These are phyloP conservation scores for Lentinula lateritia DNA, from an alignment of 768 basidiomycete species.

Conservation along the genomic window DNA sequence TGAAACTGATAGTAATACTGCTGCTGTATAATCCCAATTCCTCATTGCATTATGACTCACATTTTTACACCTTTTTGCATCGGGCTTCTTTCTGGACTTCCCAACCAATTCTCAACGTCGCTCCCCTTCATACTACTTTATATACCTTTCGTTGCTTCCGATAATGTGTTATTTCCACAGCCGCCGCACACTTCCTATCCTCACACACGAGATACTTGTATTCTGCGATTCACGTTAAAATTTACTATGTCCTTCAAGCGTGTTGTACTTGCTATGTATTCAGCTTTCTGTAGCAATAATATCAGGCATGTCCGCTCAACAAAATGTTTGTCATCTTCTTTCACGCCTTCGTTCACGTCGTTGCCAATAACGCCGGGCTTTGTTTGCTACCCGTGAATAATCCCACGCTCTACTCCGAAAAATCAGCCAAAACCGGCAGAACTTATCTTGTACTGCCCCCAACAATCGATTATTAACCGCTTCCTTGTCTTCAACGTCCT, in stretches of 20 bases:
- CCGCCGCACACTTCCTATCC: background rate
- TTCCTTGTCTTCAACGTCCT: slow-evolving; percentile 12
- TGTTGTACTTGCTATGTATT: background rate
- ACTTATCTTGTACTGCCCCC: slow-evolving; percentile 41
- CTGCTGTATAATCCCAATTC: background rate
- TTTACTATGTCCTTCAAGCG: background rate
- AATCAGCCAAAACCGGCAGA: slow-evolving; percentile 34
- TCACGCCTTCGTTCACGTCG: too few species aligned
- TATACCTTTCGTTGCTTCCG: background rate
- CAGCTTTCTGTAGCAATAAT: background rate
- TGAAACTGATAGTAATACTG: background rate
- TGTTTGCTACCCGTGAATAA: slow-evolving; percentile 8
- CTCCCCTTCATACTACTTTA: background rate
- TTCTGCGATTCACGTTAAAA: background rate
- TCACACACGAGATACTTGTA: background rate
- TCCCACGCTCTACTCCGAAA: slow-evolving; percentile 35
- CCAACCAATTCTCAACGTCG: background rate
- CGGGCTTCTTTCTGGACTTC: too few species aligned
- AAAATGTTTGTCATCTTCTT: too few species aligned
- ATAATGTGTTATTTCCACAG: background rate
- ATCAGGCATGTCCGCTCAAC: background rate
- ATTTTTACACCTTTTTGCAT: too few species aligned
- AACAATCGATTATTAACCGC: slow-evolving; percentile 38
- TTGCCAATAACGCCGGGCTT: background rate
- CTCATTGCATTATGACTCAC: too few species aligned